phyloP scores from a whole-genome alignment of 1,139 yeast genomes.

The Candida labiduridarum region DNA sequence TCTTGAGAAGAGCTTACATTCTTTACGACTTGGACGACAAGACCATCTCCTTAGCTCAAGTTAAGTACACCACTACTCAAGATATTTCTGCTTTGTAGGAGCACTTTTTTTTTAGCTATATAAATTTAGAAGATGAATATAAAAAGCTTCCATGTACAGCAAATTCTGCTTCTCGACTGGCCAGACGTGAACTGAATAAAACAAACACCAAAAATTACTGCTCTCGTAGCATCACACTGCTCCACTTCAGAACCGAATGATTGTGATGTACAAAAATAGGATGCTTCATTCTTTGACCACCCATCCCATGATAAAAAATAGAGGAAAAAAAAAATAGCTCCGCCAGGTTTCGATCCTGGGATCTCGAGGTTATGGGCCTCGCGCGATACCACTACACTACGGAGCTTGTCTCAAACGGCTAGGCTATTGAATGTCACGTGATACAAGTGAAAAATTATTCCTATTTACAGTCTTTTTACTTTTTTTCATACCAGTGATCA shows the following conservation, averaged over 20 bases:
- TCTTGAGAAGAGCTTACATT: constrained; percentile 33
- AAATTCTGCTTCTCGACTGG: no score
- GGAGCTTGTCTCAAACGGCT: neutral
- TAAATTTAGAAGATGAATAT: neutral
- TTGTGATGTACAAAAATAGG: no score
- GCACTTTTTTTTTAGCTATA: no score
- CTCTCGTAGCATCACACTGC: no score
- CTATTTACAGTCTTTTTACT: no score
- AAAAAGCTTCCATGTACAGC: neutral
- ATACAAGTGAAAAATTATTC: no score
- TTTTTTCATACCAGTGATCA: no score
- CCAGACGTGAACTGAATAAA: no score
- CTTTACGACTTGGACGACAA: constrained; percentile 30
- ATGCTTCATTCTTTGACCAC: no score
- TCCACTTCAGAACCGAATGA: no score
- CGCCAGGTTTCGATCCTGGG: constrained; percentile 6
- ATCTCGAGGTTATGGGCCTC: constrained; percentile 6
- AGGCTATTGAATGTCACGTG: neutral
- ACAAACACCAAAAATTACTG: no score
- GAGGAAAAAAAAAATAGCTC: neutral
- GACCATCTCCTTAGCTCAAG: constrained; percentile 30
- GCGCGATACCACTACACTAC: constrained; percentile 6
- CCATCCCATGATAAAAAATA: neutral
- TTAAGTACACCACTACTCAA: constrained; percentile 18
- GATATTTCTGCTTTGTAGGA: constrained; percentile 7